These are phyloP conservation scores for Globisporangium alternatum DNA, from an alignment of 352 stramenopile genomes.

Conservation along the genomic window DNA sequence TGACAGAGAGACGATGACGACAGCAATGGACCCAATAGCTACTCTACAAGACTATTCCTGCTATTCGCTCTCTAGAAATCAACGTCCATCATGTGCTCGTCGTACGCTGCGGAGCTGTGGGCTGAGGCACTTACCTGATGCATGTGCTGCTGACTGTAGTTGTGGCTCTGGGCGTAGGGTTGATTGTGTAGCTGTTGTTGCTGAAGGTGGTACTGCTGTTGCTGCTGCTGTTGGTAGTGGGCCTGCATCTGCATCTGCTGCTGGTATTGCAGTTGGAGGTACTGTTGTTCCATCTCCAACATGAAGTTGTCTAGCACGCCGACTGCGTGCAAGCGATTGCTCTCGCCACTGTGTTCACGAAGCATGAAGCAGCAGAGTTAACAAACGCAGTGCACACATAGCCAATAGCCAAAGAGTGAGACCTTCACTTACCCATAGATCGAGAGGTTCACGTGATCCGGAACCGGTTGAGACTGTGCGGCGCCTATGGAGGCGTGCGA, in stretches of 20 bases:
- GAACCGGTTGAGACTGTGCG: constrained; percentile 9
- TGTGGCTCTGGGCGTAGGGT: constrained; percentile 12
- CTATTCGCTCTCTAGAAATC: constrained; percentile 28
- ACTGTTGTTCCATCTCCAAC: constrained; percentile 58
- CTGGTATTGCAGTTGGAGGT: constrained; percentile 29
- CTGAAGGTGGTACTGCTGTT: constrained; percentile 17
- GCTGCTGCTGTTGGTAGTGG: constrained; percentile 30
- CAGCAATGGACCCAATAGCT: constrained; percentile 2
- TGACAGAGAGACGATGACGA: neutral
- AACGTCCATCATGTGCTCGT: constrained; percentile 65
- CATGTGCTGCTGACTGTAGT: constrained; percentile 19
- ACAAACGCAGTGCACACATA: neutral
- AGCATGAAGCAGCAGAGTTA: neutral
- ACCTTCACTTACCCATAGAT: constrained; percentile 60
- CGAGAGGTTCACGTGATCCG: constrained; percentile 47
- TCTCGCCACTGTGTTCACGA: constrained; percentile 26
- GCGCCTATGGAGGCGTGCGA: constrained; percentile 22
- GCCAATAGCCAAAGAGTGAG: neutral
- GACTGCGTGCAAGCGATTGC: constrained; percentile 53
- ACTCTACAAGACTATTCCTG: neutral
- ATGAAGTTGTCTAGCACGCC: constrained; percentile 57
- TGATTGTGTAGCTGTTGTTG: constrained; percentile 34
- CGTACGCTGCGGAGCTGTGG: constrained; percentile 17
- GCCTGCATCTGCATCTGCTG: constrained; percentile 31
- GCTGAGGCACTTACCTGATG: constrained; percentile 14